Percentiles rank a stretch among this genome's conserved stretches.
phyloP scores from a whole-genome alignment of 2,329 filamentous ascomycete species.

The Arthrobotrys iridis region DNA sequence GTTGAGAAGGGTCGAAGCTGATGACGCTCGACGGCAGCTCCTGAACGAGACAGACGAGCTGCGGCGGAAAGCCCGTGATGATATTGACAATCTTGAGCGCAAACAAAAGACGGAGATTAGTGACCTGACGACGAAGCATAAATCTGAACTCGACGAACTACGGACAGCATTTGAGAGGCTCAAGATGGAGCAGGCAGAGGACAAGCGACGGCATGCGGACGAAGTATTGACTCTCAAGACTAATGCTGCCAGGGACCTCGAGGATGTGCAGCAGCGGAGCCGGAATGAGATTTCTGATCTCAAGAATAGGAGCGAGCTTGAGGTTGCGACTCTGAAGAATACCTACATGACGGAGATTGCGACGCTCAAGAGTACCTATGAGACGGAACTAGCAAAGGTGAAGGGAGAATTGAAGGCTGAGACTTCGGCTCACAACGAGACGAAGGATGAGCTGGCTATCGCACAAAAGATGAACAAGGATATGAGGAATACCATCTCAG shows the following conservation, averaged over 20 bases:
- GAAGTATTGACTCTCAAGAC: constrained; percentile 70
- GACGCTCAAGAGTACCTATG: constrained; percentile 38
- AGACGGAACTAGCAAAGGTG: constrained; percentile 38
- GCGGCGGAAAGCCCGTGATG: constrained; percentile 64
- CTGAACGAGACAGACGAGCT: constrained; percentile 69
- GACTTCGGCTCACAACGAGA: constrained; percentile 51
- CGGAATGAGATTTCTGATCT: constrained; percentile 64
- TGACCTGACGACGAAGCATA: constrained; percentile 70
- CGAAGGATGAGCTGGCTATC: constrained; percentile 67
- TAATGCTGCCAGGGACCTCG: constrained; percentile 68
- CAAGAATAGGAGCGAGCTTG: constrained; percentile 66
- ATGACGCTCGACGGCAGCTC: constrained; percentile 68
- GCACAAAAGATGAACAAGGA: constrained; percentile 72
- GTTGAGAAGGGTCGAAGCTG: constrained; percentile 66
- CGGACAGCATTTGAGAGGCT: constrained; percentile 69
- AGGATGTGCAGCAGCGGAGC: constrained; percentile 67
- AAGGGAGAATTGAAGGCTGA: constrained; percentile 49
- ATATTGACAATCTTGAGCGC: constrained; percentile 62
- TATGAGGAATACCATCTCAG: constrained; percentile 70
- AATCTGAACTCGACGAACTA: constrained; percentile 74
- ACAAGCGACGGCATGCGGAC: constrained; percentile 57
- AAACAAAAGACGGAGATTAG: constrained; percentile 68
- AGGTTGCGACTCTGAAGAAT: constrained; percentile 58
- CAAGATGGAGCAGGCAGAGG: constrained; percentile 56
- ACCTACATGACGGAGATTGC: constrained; percentile 51